Base-by-base conservation (phyloP, 108 stramenopile species). In the Conticribra weissflogii region DNA sequence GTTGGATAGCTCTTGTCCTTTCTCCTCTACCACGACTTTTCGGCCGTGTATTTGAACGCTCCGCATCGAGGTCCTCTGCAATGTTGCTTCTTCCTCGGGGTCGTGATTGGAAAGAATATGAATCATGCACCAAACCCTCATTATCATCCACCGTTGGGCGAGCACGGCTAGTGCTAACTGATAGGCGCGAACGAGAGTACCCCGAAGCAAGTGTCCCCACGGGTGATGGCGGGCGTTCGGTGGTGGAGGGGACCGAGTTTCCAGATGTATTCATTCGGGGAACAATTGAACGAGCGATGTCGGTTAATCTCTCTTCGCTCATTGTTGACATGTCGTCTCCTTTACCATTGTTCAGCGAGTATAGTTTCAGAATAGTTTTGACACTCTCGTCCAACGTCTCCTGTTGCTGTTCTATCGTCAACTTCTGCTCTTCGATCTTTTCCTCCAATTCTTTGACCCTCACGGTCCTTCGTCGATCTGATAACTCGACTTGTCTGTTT, bases 301-400 rank as follows among this genome's bases (percentile, higher is more conserved):
- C 62, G 24, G 67, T 68, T 41, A 77, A 24, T 54, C 70, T 61
- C 9, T 77, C 76, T 27, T 77, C 76, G 54, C 68, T 77, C 56
- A 77, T 49, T n/a, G 53, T 41, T 2, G 76, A 56, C 68, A 77
- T 65, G 49, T 77, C 76, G 53, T 69, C 76, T 14, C 63, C 68
- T 44, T 59, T 51, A 31, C 62, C 68, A 59, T 65, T 77, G 50
- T 77, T 77, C 2, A 77, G 61, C 15, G 76, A 77, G 47, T 77
- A 77, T 19, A 77, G 47, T 29, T 70, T 77, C 50, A 77, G 59
- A 36, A 77, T 77, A 44, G 76, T 77, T 62, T 77, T 77, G 58
- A 77, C 76, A 66, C 68, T 70, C 53, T 77, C 76, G 54, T 77
- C 76, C 21, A 77, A 55, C 15, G 76, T 77, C 49, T 77, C 76